phyloP scores from a whole-genome alignment of 2,329 filamentous ascomycete genomes.

The Colletotrichum falcatum region DNA sequence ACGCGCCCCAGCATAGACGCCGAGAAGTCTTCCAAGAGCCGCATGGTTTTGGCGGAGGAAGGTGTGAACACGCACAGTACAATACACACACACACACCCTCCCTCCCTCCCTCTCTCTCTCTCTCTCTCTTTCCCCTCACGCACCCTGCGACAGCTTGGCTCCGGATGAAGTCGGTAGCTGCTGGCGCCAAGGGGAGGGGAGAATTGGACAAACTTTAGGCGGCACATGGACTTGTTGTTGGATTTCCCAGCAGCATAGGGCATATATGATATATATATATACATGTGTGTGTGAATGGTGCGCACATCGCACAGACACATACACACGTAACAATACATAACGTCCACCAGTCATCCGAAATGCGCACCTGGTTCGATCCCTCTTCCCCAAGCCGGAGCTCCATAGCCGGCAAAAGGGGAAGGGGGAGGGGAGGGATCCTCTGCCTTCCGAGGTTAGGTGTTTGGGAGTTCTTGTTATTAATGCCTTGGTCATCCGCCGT shows the following conservation, averaged over 20 bases:
- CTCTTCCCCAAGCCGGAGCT: background rate
- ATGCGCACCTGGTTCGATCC: background rate
- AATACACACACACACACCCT: background rate
- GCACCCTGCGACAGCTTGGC: background rate
- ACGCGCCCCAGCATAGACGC: conserved; percentile 16
- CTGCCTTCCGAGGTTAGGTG: background rate
- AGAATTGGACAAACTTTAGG: background rate
- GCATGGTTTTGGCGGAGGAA: background rate
- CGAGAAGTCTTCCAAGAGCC: conserved; percentile 31
- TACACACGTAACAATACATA: background rate
- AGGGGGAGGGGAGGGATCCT: background rate
- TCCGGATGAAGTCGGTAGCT: background rate
- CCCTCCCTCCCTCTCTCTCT: too few relatives aligned
- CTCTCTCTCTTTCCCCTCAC: too few relatives aligned
- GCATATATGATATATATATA: background rate
- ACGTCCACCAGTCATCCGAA: background rate
- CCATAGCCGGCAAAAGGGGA: background rate
- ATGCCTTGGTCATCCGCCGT: background rate
- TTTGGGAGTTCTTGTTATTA: background rate
- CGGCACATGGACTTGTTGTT: background rate
- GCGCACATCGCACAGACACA: background rate
- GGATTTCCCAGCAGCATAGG: background rate
- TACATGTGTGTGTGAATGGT: background rate
- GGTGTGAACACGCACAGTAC: background rate
- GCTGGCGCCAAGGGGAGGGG: background rate